Conservation (phyloP, 2,329 filamentous ascomycete genomes). For the Nannizziopsis barbatae region DNA sequence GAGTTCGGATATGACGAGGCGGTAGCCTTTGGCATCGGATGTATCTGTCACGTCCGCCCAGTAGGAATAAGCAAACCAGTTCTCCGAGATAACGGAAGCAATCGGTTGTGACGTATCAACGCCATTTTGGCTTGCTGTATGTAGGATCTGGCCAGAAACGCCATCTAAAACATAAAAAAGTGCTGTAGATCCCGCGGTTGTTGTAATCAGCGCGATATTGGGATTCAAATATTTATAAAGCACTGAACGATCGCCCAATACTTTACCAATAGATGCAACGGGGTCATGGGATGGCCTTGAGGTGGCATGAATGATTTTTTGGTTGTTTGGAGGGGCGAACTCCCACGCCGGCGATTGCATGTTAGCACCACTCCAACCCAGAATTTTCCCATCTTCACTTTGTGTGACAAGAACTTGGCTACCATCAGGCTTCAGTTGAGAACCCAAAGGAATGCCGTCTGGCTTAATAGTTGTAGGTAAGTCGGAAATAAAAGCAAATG, state of each 20-base stretch:
- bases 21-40: conserved; percentile 61
- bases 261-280: conserved; percentile 87
- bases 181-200: conserved; percentile 52
- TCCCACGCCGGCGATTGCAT: conserved; percentile 52
- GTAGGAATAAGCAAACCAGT: conserved; percentile 88
- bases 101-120: conserved; percentile 66
- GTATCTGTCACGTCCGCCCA: conserved; percentile 43
- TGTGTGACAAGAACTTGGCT: conserved; percentile 33
- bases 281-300: conserved; percentile 66
- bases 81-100: conserved; percentile 72
- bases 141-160: conserved; percentile 68
- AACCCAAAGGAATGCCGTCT: conserved; percentile 25
- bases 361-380: conserved; percentile 34
- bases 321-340: conserved; percentile 54
- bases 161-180: conserved; percentile 75
- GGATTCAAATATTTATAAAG: conserved; percentile 95
- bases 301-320: conserved; percentile 58
- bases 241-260: conserved; percentile 82
- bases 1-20: conserved; percentile 74
- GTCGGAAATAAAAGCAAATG: conserved; percentile 25
- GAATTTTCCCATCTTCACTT: conserved; percentile 31
- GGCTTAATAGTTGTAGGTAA: conserved; percentile 26
- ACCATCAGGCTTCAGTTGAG: conserved; percentile 23
- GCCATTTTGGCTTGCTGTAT: conserved; percentile 57
- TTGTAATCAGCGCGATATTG: conserved; percentile 67